phyloP scores from a whole-genome alignment of 192 early-diverging fungal species.

The Funneliformis mosseae region DNA sequence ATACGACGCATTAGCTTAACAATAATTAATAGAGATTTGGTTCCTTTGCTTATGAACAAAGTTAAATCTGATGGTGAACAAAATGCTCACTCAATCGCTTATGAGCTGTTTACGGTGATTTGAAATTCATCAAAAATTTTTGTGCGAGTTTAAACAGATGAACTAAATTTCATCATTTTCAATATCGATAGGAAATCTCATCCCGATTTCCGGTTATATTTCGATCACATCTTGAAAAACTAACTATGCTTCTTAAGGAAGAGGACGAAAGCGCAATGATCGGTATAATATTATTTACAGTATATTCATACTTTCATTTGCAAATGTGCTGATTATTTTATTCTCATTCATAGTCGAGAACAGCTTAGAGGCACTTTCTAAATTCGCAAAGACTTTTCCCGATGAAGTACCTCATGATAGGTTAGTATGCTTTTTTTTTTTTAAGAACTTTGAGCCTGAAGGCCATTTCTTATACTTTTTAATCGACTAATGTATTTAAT shows the following conservation, averaged over 20 bases:
- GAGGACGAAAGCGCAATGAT: slow-evolving; percentile 47
- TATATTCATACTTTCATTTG: neutral
- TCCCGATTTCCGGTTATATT: slow-evolving; percentile 63
- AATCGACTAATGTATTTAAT: neutral
- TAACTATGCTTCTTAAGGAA: slow-evolving; percentile 47
- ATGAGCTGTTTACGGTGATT: slow-evolving; percentile 55
- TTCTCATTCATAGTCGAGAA: slow-evolving; percentile 40
- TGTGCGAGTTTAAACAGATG: neutral
- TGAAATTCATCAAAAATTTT: neutral
- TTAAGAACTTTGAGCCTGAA: neutral
- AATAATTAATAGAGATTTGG: slow-evolving; percentile 69
- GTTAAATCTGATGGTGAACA: slow-evolving; percentile 30
- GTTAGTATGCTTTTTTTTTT: slow-evolving; percentile 23
- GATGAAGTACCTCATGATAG: slow-evolving; percentile 31
- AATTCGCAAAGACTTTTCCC: slow-evolving; percentile 71
- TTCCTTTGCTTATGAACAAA: slow-evolving; percentile 62
- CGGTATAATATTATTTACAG: slow-evolving; percentile 6
- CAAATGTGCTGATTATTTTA: neutral
- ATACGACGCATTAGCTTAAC: slow-evolving; percentile 76
- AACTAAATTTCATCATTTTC: neutral
- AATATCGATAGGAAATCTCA: slow-evolving; percentile 44
- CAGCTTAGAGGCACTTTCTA: slow-evolving; percentile 68
- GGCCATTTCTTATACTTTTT: neutral
- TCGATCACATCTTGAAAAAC: slow-evolving; percentile 53
- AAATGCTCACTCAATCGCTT: slow-evolving; percentile 45